Conservation (phyloP, 2,329 filamentous ascomycete species). For the Ophiobolus disseminans region DNA sequence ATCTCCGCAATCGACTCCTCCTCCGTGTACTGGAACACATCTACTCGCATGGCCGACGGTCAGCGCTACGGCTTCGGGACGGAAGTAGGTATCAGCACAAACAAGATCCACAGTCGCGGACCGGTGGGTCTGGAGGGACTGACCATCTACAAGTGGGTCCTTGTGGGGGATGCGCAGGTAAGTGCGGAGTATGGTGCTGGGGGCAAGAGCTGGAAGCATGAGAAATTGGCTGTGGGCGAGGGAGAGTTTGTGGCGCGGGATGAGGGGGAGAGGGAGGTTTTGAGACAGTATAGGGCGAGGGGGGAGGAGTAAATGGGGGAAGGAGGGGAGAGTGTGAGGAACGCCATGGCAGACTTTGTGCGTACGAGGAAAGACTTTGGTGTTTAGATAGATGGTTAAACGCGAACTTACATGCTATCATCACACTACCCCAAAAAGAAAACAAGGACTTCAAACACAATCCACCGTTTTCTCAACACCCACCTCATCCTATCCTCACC, state of each 20-base stretch:
- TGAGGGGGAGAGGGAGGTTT: slow-evolving; percentile 42
- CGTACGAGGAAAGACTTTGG: neutral
- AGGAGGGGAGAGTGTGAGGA: neutral
- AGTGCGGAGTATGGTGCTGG: slow-evolving; percentile 73
- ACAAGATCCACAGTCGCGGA: slow-evolving; percentile 94
- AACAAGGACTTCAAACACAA: too few relatives aligned
- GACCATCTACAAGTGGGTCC: slow-evolving; percentile 96
- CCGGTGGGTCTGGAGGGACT: slow-evolving; percentile 93
- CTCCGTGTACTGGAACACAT: slow-evolving; percentile 96
- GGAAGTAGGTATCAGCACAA: slow-evolving; percentile 97
- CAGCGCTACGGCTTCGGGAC: slow-evolving; percentile 98
- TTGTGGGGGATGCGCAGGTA: slow-evolving; percentile 83
- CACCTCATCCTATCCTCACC: too few relatives aligned
- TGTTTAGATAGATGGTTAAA: too few relatives aligned
- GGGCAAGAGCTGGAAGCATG: slow-evolving; percentile 64
- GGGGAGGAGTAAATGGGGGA: slow-evolving; percentile 3
- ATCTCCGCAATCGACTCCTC: slow-evolving; percentile 86
- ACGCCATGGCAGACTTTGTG: neutral
- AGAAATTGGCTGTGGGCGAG: slow-evolving; percentile 48
- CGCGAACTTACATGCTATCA: neutral
- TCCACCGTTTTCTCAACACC: too few relatives aligned
- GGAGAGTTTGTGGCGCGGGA: slow-evolving; percentile 39
- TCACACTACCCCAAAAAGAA: too few relatives aligned
- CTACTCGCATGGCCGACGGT: slow-evolving; percentile 91
- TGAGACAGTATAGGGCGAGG: slow-evolving; percentile 41